phyloP scores from a whole-genome alignment of 1,139 yeast species.

The Geotrichum aggregatum region DNA sequence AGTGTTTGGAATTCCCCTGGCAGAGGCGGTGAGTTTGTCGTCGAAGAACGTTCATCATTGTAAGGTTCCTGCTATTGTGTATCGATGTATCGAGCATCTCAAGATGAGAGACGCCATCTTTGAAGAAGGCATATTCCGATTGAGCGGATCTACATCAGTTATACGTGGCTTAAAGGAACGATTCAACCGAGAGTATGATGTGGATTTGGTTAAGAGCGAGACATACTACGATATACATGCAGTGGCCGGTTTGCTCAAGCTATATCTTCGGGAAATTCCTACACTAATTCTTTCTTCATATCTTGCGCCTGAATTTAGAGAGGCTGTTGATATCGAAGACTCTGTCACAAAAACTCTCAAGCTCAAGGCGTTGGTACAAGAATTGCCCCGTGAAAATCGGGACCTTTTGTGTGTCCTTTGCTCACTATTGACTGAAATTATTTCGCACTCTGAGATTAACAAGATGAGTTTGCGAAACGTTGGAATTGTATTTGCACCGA shows the following conservation, averaged over 20 bases:
- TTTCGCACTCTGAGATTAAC: slow-evolving; percentile 59
- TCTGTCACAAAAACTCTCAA: slow-evolving; percentile 35
- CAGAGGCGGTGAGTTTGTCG: slow-evolving; percentile 51
- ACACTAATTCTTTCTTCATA: slow-evolving; percentile 56
- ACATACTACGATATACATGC: slow-evolving; percentile 62
- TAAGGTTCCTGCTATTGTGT: slow-evolving; percentile 71
- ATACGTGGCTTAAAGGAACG: slow-evolving; percentile 68
- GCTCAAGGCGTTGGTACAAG: slow-evolving; percentile 37
- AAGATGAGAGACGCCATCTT: slow-evolving; percentile 64
- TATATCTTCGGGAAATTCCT: slow-evolving; percentile 70
- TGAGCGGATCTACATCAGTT: slow-evolving; percentile 82
- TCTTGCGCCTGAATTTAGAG: slow-evolving; percentile 43
- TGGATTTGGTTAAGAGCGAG: slow-evolving; percentile 50
- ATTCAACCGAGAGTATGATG: slow-evolving; percentile 57
- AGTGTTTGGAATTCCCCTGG: slow-evolving; percentile 66
- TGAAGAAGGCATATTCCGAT: slow-evolving; percentile 87
- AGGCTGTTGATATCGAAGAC: slow-evolving; percentile 38
- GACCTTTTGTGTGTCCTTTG: slow-evolving; percentile 64
- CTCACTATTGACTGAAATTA: slow-evolving; percentile 61
- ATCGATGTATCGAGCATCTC: slow-evolving; percentile 68
- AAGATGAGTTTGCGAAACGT: slow-evolving; percentile 78
- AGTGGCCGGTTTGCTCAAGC: slow-evolving; percentile 70
- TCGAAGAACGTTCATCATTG: slow-evolving; percentile 37
- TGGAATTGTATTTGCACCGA: slow-evolving; percentile 83
- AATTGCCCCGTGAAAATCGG: slow-evolving; percentile 50